Base-by-base conservation (phyloP, 2,329 filamentous ascomycete species). In the Diaporthe australafricana region DNA sequence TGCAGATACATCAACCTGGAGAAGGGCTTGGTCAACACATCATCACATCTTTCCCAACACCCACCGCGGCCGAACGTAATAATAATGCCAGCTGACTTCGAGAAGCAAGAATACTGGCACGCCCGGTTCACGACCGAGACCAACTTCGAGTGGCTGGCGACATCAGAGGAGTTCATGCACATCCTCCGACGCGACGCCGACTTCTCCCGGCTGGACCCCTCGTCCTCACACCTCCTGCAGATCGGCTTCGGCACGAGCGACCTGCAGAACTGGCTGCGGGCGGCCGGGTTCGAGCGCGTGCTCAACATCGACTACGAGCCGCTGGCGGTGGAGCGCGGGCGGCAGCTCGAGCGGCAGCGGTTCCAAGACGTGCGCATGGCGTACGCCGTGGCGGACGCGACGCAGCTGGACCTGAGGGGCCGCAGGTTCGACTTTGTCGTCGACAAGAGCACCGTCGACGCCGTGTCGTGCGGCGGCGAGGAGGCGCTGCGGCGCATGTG, bases 251-350 rank as follows among this genome's bases (percentile, higher is more conserved):
- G 86, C 16, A 88, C 85, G 8, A 87, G 85, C 77, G 85, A 87
- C 73, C 76, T 88, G 38, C 85, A 87, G 30, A 85, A 82, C 74
- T 81, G 83, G 72, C 78, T 87, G n/a, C 84, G 86, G 6, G 72
- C 73, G 5, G 77, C 77, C 11, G 85, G 84, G 1, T 85, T 84
- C 73, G n/a, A 67, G 3, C 75, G 84, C 74, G 79, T 88, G 22
- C 84, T 84, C 8, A 88, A 87, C 72, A 77, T 86, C 72, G 86
- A 87, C 77, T 88, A 85, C 73, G 86, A 87, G 75, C 85, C 85
- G 5, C 79, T 86, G 8, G 86, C 86, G 7, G 77, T 84, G 11
- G 80, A 83, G 27, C 81, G 84, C 35, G 85, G 85, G 1, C 81
- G 79, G 4, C 75, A 81, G 38, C 78, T 84, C 2, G 86, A 88